Evolutionary conservation across 768 basidiomycete species (phyloP).

Genomic region (Rhodotorula babjevae): DNA sequence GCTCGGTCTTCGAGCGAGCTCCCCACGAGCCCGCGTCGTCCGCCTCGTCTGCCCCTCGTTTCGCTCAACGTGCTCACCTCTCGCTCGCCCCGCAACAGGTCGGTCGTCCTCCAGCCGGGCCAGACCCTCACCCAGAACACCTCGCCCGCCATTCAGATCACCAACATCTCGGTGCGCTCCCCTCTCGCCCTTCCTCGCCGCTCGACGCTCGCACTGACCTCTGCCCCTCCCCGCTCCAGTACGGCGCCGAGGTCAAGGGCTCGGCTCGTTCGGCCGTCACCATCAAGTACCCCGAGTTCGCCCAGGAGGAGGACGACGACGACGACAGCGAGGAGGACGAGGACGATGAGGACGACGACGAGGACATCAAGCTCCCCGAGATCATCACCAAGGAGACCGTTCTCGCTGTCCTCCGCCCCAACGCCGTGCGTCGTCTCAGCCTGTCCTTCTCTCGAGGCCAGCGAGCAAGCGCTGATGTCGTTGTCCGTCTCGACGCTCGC

Average conservation of each 20-base stretch:
- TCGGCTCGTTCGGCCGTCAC: slow-evolving; percentile 34
- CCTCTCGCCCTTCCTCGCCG: background rate
- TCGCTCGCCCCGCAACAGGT: slow-evolving; percentile 18
- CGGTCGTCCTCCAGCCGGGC: slow-evolving; percentile 37
- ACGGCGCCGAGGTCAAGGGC: slow-evolving; percentile 39
- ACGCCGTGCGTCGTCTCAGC: slow-evolving; percentile 17
- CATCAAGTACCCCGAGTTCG: slow-evolving; percentile 56
- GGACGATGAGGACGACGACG: slow-evolving; percentile 55
- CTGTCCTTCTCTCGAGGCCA: background rate
- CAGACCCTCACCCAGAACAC: slow-evolving; percentile 34
- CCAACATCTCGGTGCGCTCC: slow-evolving; percentile 36
- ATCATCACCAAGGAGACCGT: slow-evolving; percentile 48
- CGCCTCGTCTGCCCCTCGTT: background rate
- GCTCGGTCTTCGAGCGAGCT: background rate
- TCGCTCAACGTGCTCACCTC: slow-evolving; percentile 4
- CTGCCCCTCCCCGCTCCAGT: slow-evolving; percentile 8
- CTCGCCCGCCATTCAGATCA: slow-evolving; percentile 38
- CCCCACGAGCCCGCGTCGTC: background rate
- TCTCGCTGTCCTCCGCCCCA: slow-evolving; percentile 28
- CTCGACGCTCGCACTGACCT: background rate
- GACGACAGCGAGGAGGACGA: slow-evolving; percentile 47
- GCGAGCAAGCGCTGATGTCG: background rate
- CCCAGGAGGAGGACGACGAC: slow-evolving; percentile 57
- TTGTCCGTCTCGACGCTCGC: slow-evolving; percentile 31
- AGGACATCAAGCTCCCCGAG: slow-evolving; percentile 49